Conservation (phyloP, 495 filamentous ascomycete species). For the Penicillium bovifimosum region DNA sequence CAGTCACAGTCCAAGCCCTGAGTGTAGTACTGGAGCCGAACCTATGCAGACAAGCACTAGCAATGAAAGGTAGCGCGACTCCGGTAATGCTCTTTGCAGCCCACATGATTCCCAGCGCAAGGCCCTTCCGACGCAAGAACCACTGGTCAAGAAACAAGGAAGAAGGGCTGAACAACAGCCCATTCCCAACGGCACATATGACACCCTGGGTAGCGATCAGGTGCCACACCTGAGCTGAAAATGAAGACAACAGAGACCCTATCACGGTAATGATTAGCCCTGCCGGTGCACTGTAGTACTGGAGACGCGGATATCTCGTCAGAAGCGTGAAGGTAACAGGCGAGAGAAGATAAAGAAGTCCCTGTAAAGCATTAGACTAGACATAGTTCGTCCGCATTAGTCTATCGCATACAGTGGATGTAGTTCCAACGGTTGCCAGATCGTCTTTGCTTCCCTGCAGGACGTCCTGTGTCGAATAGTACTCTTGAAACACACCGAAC, state of each 20-base stretch:
- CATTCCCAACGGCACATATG: conserved; percentile 48
- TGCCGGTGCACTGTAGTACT: conserved; percentile 33
- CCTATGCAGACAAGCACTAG: conserved; percentile 44
- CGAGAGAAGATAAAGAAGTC: conserved; percentile 53
- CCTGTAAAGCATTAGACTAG: conserved; percentile 25
- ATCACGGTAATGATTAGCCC: conserved; percentile 40
- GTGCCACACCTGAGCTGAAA: conserved; percentile 45
- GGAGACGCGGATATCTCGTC: conserved; percentile 40
- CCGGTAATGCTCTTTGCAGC: conserved; percentile 48
- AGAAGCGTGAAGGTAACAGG: conserved; percentile 48
- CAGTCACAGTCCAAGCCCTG: conserved; percentile 46
- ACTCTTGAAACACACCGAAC: conserved; percentile 48
- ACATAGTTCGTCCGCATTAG: not conserved
- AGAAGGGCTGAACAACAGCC: conserved; percentile 45
- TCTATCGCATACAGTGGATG: conserved; percentile 29
- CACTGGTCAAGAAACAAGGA: conserved; percentile 54
- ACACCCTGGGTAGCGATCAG: conserved; percentile 53
- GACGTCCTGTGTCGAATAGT: conserved; percentile 31
- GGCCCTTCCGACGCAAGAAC: conserved; percentile 49
- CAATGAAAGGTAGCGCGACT: conserved; percentile 47
- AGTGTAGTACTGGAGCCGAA: conserved; percentile 55
- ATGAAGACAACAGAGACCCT: conserved; percentile 43
- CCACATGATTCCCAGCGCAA: conserved; percentile 53
- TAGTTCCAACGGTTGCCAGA: conserved; percentile 51
- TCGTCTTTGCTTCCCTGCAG: conserved; percentile 32